These are phyloP conservation scores for Saccharomycopsis babjevae DNA, from an alignment of 805 yeast genomes.

Conservation along the genomic window DNA sequence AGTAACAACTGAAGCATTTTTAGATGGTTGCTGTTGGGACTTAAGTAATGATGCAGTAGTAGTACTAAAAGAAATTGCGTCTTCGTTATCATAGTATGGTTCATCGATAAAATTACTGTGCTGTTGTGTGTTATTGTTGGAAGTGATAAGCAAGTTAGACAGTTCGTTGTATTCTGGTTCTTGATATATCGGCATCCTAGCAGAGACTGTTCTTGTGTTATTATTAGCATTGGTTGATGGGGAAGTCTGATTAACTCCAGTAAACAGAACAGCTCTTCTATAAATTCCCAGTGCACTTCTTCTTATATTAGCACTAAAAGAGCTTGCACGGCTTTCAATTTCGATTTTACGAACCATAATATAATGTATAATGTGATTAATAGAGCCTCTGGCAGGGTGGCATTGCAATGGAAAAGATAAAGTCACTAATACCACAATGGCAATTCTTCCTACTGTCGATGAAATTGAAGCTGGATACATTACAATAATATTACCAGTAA, in stretches of 20 bases:
- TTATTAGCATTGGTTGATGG: not conserved
- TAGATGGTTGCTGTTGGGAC: not conserved
- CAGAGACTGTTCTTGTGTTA: not conserved
- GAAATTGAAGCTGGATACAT: constrained; percentile 57
- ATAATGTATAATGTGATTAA: constrained; percentile 59
- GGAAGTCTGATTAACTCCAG: not conserved
- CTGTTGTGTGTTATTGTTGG: not conserved
- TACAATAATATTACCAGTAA: constrained; percentile 68
- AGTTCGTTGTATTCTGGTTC: not conserved
- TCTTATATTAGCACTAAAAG: constrained; percentile 9
- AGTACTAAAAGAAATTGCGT: not conserved
- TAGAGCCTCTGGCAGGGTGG: constrained; percentile 81
- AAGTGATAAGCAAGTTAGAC: not conserved
- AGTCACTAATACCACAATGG: constrained; percentile 71
- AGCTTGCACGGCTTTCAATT: constrained; percentile 17
- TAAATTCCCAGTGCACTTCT: constrained; percentile 14
- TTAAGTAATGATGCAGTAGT: not conserved
- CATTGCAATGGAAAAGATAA: constrained; percentile 84
- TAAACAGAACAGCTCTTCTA: constrained; percentile 5
- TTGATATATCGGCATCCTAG: not conserved
- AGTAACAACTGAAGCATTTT: constrained; percentile 4
- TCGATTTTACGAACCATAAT: constrained; percentile 20
- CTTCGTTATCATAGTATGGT: not conserved
- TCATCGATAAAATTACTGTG: not conserved
- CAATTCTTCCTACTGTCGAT: constrained; percentile 71